Evolutionary conservation across 768 basidiomycete species (phyloP).

Genomic region (Lyophyllum decastes): DNA sequence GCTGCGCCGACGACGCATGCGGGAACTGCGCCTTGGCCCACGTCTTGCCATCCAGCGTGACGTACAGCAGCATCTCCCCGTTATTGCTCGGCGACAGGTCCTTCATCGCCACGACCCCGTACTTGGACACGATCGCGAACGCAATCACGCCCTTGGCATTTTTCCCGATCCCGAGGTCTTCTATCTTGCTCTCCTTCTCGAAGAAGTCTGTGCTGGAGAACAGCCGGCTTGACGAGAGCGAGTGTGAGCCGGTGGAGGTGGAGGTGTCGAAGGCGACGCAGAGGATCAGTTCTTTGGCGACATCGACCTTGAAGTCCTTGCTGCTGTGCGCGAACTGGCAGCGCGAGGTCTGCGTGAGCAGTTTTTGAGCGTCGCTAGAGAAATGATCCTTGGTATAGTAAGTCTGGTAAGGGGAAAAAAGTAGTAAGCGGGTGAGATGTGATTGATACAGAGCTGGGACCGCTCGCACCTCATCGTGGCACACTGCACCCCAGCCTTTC

Average conservation of each 20-base stretch:
- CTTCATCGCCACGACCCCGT: slow-evolving; percentile 86
- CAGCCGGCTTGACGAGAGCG: slow-evolving; percentile 66
- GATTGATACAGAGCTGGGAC: background rate
- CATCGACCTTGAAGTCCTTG: slow-evolving; percentile 78
- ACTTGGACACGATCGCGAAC: slow-evolving; percentile 91
- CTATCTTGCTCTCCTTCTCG: slow-evolving; percentile 56
- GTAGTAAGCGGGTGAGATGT: slow-evolving; percentile 11
- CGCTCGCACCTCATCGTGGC: slow-evolving; percentile 70
- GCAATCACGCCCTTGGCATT: slow-evolving; percentile 89
- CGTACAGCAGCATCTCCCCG: slow-evolving; percentile 84
- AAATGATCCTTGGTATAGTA: slow-evolving; percentile 90
- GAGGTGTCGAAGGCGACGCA: slow-evolving; percentile 85
- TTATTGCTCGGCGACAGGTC: slow-evolving; percentile 55
- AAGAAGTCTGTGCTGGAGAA: slow-evolving; percentile 90
- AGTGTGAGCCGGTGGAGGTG: slow-evolving; percentile 45
- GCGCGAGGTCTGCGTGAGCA: slow-evolving; percentile 70
- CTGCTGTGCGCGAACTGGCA: slow-evolving; percentile 93
- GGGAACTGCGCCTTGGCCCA: slow-evolving; percentile 95
- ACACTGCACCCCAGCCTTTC: slow-evolving; percentile 54
- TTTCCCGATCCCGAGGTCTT: slow-evolving; percentile 86
- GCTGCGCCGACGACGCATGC: slow-evolving; percentile 75
- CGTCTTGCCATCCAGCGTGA: slow-evolving; percentile 75
- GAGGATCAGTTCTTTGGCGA: slow-evolving; percentile 76
- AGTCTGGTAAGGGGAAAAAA: slow-evolving; percentile 65
- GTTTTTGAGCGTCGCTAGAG: slow-evolving; percentile 50